Evolutionary conservation across 352 stramenopile species (phyloP), one percentile per base, ranked within the genome.

Genomic region (Achlya hypogyna): DNA sequence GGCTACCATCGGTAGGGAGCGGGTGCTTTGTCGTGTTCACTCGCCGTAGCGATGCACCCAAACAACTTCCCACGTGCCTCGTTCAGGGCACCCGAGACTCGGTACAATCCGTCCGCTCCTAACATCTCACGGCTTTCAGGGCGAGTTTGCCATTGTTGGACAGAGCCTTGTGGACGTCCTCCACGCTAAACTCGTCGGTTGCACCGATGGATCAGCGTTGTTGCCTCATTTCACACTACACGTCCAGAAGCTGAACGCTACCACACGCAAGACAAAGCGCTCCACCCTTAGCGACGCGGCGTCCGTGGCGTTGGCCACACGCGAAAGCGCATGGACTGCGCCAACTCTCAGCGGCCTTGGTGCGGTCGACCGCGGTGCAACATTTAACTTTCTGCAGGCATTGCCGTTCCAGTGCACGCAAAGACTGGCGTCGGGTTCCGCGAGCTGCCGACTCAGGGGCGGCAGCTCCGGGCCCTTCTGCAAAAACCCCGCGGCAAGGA

Each of bases 361-460:
- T 49, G 75, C 76, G 27, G 72, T 75, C 27, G 16, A 56, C n/a
- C 76, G 71, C 42, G 62, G 81, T 29, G 63, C 31, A 4, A 74
- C 76, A 0, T 75, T 77, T 20, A 2, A 58, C 9, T 86, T 77
- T 6, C 62, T 88, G 28, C 65, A 78, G 77, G 78, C 5, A 87
- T 89, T 69, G 75, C 79, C 9, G 79, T 87, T 14, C 73, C 76
- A 3, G 72, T 75, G 32, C 65, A 87, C 43, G 51, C 66, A 5
- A 89, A 79, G 63, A 84, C 74, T n/a, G 69, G 74, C 9, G 76
- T 73, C 0, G 81, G 81, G 1, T 87, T 76, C 49, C 81, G 81
- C 10, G 78, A 87, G 35, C 65, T 89, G 0, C 79, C 81, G 6
- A 72, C 75, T 9, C 69, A 65, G 1, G 71, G 76, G 27, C 53